A percentile compares a stretch with the other conserved stretches of the same genome.
Conservation (phyloP, 1,284 basidiomycete species). For the Schizophyllum amplum region DNA sequence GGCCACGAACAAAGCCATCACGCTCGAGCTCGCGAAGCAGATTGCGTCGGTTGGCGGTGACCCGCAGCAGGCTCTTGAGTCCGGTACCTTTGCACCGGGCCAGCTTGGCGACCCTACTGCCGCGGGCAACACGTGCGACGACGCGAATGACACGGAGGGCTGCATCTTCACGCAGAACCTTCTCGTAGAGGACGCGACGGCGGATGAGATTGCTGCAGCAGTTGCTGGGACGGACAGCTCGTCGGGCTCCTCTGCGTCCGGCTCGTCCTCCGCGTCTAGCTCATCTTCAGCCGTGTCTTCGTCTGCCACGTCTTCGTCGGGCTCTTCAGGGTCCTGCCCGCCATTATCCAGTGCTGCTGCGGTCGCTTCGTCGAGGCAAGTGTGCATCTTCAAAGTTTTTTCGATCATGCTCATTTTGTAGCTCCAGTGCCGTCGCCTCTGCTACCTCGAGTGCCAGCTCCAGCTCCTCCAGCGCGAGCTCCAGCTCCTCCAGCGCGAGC, state of each 20-base stretch:
- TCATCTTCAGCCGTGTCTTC: background rate
- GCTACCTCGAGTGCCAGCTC: background rate
- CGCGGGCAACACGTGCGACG: conserved; percentile 45
- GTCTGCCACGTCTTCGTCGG: background rate
- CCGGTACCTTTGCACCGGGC: conserved; percentile 61
- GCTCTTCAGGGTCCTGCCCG: too few species aligned
- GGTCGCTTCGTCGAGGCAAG: background rate
- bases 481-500: background rate
- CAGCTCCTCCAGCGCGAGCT: background rate
- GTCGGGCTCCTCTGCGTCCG: too few species aligned
- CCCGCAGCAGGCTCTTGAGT: conserved; percentile 49
- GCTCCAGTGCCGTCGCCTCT: background rate
- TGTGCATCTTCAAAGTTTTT: background rate
- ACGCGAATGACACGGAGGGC: conserved; percentile 42
- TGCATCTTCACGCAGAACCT: conserved; percentile 61
- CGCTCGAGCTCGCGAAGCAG: conserved; percentile 51
- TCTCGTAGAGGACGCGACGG: conserved; percentile 43
- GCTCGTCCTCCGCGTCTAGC: background rate
- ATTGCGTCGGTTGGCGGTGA: conserved; percentile 57
- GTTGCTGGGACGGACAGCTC: conserved; percentile 25
- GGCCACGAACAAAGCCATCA: conserved; percentile 53
- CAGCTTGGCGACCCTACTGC: conserved; percentile 41
- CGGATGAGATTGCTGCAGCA: conserved; percentile 50
- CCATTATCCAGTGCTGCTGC: too few species aligned
- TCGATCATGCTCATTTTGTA: too few species aligned